These are phyloP conservation scores for Globisporangium spiculum DNA, from an alignment of 352 stramenopile species.

Conservation along the genomic window DNA sequence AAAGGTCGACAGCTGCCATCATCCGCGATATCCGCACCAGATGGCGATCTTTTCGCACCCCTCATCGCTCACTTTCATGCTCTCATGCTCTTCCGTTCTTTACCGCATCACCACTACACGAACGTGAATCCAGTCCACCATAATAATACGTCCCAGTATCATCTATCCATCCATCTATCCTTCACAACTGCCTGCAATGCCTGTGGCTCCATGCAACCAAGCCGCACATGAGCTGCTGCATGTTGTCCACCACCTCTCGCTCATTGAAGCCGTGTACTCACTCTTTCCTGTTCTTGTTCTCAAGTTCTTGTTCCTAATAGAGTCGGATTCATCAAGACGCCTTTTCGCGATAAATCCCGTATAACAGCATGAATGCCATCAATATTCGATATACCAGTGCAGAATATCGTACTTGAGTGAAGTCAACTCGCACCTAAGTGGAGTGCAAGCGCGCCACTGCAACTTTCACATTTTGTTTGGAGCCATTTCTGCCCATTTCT, in stretches of 20 bases:
- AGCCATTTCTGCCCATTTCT: neutral
- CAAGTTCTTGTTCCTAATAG: neutral
- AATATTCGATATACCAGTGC: neutral
- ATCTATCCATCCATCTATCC: neutral
- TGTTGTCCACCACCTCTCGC: neutral
- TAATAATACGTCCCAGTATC: neutral
- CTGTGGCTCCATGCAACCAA: neutral
- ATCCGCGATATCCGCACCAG: neutral
- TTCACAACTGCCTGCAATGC: neutral
- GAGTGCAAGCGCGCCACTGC: neutral
- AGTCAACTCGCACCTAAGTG: neutral
- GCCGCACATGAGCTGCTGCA: too few relatives aligned
- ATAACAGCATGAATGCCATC: neutral
- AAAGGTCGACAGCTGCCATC: slow-evolving; percentile 4
- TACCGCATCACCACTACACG: neutral
- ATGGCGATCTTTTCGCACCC: neutral
- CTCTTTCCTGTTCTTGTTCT: neutral
- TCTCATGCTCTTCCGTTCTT: neutral
- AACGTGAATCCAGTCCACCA: neutral
- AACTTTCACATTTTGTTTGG: neutral
- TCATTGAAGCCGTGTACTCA: neutral
- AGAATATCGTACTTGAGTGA: neutral
- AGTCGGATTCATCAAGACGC: neutral
- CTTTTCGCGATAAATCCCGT: slow-evolving; percentile 1
- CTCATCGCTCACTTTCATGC: neutral